Evolutionary conservation across 176 grass and related monocot species (phyloP).

Genomic region (Pontederia crassipes): DNA sequence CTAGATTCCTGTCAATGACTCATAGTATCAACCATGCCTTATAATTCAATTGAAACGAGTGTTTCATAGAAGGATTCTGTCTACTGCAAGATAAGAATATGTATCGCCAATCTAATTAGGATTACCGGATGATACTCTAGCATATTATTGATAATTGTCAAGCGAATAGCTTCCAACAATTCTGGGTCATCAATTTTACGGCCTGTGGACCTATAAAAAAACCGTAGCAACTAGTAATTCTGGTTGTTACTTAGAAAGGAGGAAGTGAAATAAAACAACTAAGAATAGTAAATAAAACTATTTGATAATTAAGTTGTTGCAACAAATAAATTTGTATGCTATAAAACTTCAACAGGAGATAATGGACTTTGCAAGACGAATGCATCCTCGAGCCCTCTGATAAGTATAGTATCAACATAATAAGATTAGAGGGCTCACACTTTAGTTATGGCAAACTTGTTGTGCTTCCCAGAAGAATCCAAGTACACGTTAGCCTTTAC

Average conservation of each 20-base stretch:
- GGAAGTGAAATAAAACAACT: no score
- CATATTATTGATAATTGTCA: conserved; percentile 97
- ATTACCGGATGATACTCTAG: conserved; percentile 90
- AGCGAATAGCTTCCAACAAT: conserved; percentile 82
- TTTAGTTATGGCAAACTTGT: conserved; percentile 76
- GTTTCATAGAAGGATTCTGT: background rate
- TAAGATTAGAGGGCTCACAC: conserved; percentile 42
- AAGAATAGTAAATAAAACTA: no score
- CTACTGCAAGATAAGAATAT: background rate
- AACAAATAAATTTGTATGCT: conserved; percentile 27
- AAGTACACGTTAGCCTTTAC: conserved; percentile 84
- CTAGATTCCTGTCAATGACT: conserved; percentile 66
- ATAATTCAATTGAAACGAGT: background rate
- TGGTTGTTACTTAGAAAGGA: no score
- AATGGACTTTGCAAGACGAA: no score
- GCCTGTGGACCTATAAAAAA: conserved; percentile 68
- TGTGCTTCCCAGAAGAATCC: conserved; percentile 90
- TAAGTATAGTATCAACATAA: background rate
- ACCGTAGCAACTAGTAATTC: background rate
- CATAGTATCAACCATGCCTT: conserved; percentile 12
- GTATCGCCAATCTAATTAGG: background rate
- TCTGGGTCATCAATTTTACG: conserved; percentile 94
- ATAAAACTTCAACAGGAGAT: no score
- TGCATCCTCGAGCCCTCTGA: no score
- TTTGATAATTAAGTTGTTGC: background rate